These are phyloP conservation scores for Amanita thiersii DNA, from an alignment of 768 basidiomycete species.

Conservation along the genomic window DNA sequence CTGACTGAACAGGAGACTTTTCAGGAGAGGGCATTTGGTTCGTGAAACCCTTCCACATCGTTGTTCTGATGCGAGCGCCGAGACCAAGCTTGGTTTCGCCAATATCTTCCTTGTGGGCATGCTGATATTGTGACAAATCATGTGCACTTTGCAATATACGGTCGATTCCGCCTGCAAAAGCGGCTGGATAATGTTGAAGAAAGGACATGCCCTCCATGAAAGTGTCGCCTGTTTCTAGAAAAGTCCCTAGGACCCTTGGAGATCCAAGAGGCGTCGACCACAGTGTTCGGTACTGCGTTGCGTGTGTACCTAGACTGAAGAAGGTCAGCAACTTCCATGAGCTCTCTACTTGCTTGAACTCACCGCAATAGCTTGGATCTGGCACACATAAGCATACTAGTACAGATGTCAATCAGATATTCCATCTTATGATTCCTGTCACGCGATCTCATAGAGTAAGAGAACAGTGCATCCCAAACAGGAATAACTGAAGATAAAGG, in stretches of 20 bases:
- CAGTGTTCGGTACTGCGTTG: slow-evolving; percentile 33
- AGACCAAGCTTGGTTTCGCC: slow-evolving; percentile 33
- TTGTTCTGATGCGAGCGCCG: slow-evolving; percentile 46
- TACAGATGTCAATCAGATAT: slow-evolving; percentile 61
- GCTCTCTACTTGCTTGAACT: slow-evolving; percentile 11
- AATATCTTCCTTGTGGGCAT: slow-evolving; percentile 24
- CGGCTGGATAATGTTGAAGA: slow-evolving; percentile 58
- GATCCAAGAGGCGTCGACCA: slow-evolving; percentile 43
- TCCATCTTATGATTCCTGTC: slow-evolving; percentile 57
- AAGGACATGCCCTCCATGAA: slow-evolving; percentile 61
- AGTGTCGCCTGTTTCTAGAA: slow-evolving; percentile 50
- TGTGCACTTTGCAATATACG: slow-evolving; percentile 58
- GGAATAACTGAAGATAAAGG: slow-evolving; percentile 50
- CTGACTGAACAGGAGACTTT: slow-evolving; percentile 25
- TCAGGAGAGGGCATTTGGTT: slow-evolving; percentile 37
- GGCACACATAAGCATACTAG: slow-evolving; percentile 57
- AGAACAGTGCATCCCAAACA: slow-evolving; percentile 69
- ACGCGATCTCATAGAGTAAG: slow-evolving; percentile 45
- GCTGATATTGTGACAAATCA: slow-evolving; percentile 49
- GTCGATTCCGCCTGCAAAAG: slow-evolving; percentile 62
- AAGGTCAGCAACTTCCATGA: background rate
- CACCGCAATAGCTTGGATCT: slow-evolving; percentile 49
- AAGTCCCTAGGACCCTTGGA: slow-evolving; percentile 32
- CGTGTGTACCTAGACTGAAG: slow-evolving; percentile 46
- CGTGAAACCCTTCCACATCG: slow-evolving; percentile 63